A percentile compares a stretch with the other conserved stretches of the same genome.
phyloP scores from a whole-genome alignment of 768 basidiomycete genomes.

The Roridomyces roridus region DNA sequence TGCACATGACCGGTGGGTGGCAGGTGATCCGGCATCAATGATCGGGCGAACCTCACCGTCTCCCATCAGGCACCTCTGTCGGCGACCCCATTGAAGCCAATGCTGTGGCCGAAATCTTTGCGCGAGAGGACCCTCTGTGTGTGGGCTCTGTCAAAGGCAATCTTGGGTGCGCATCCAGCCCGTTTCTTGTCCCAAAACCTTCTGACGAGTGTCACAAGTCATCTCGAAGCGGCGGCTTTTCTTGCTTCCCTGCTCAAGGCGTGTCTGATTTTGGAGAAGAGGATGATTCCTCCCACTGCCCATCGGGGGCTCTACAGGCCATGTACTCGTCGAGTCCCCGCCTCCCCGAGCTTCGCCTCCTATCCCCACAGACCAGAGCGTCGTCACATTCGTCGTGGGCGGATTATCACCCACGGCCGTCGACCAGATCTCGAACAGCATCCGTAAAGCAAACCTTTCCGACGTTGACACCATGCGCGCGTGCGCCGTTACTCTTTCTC shows the following conservation, averaged over 20 bases:
- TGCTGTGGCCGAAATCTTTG: constrained; percentile 40
- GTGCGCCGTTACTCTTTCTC: not conserved
- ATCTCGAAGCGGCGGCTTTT: constrained; percentile 7
- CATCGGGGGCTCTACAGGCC: constrained; percentile 4
- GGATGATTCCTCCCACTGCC: constrained; percentile 5
- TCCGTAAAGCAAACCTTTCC: not conserved
- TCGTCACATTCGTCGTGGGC: not conserved
- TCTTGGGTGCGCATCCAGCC: constrained; percentile 24
- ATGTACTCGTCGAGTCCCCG: not conserved
- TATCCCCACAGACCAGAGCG: not conserved
- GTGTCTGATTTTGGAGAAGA: not conserved
- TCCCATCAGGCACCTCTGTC: constrained; percentile 30
- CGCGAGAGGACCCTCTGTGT: constrained; percentile 21
- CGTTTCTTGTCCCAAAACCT: too few relatives aligned
- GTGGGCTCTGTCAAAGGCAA: constrained; percentile 42
- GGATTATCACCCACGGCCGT: not conserved
- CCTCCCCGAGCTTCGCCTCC: not conserved
- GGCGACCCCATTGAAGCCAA: constrained; percentile 33
- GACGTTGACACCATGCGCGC: not conserved
- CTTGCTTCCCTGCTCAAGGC: constrained; percentile 7
- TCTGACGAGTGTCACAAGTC: not conserved
- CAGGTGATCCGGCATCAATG: not conserved
- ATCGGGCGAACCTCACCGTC: not conserved
- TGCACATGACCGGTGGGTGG: constrained; percentile 42
- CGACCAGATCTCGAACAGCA: not conserved